Evolutionary conservation across 2,329 filamentous ascomycete genomes (phyloP).

Genomic region (Cladosporium phlei): DNA sequence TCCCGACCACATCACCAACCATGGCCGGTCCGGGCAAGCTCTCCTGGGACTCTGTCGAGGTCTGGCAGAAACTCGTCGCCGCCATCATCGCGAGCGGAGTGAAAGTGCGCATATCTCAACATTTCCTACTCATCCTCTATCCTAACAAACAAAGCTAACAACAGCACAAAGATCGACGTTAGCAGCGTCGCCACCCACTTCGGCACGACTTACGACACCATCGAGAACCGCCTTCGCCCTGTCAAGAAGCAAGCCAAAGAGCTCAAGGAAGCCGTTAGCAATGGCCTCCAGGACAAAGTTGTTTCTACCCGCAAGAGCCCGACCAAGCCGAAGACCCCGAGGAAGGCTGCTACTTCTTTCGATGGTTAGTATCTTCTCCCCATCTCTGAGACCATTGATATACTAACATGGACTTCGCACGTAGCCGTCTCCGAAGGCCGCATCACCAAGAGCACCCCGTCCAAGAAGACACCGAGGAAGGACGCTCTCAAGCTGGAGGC

Average conservation of each 20-base stretch:
- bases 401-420: not conserved
- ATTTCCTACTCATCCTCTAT: not conserved
- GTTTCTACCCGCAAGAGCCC: slow-evolving; percentile 17
- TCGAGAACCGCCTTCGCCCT: slow-evolving; percentile 44
- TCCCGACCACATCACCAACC: not conserved
- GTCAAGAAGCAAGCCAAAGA: slow-evolving; percentile 39
- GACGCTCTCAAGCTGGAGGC: slow-evolving; percentile 25
- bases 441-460: slow-evolving; percentile 22
- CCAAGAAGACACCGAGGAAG: slow-evolving; percentile 19
- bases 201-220: slow-evolving; percentile 45
- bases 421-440: slow-evolving; percentile 18
- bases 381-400: too few relatives aligned
- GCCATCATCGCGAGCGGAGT: slow-evolving; percentile 35
- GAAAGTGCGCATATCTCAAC: slow-evolving; percentile 25
- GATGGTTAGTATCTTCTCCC: not conserved
- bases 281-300: slow-evolving; percentile 16
- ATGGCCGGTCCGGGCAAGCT: slow-evolving; percentile 8
- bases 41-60: slow-evolving; percentile 12
- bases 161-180: slow-evolving; percentile 39
- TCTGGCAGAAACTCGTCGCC: slow-evolving; percentile 36
- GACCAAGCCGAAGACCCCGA: slow-evolving; percentile 17
- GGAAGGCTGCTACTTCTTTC: slow-evolving; percentile 2
- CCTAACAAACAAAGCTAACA: not conserved
- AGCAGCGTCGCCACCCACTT: slow-evolving; percentile 41
- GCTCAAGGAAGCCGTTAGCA: slow-evolving; percentile 29